These are phyloP conservation scores for Trichoderma guizhouense DNA, from an alignment of 2,329 filamentous ascomycete genomes.

Conservation along the genomic window DNA sequence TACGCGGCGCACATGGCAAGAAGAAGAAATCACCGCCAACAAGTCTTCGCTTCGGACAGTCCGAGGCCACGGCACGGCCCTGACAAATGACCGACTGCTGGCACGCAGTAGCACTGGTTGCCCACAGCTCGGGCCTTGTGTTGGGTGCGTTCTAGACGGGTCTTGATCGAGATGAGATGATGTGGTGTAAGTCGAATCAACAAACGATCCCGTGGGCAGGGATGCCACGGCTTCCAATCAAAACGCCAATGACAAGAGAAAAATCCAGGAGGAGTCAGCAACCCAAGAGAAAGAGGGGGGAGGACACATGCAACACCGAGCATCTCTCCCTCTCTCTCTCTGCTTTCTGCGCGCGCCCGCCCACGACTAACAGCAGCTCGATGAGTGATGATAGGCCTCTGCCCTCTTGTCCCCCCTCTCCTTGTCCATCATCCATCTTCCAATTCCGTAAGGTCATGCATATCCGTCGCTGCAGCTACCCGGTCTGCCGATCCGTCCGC, in stretches of 20 bases:
- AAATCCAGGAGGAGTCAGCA: neutral
- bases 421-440: neutral
- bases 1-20: neutral
- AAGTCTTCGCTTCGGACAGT: neutral
- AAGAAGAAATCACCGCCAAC: neutral
- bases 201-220: neutral
- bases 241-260: neutral
- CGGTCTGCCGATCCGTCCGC: conserved; percentile 14
- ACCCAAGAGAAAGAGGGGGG: neutral
- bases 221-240: neutral
- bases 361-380: neutral
- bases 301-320: neutral
- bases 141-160: neutral
- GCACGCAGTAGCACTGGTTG: neutral
- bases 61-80: conserved; percentile 14
- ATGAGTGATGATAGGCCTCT: neutral
- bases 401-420: neutral
- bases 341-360: neutral
- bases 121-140: neutral
- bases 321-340: neutral
- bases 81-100: neutral
- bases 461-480: conserved; percentile 12
- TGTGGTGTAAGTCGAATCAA: conserved; percentile 8
- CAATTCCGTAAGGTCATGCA: conserved; percentile 11
- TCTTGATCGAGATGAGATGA: conserved; percentile 11